Percentiles rank a stretch among this genome's conserved stretches.
phyloP scores from a whole-genome alignment of 345 rosid species.

The Gossypium herbaceum region DNA sequence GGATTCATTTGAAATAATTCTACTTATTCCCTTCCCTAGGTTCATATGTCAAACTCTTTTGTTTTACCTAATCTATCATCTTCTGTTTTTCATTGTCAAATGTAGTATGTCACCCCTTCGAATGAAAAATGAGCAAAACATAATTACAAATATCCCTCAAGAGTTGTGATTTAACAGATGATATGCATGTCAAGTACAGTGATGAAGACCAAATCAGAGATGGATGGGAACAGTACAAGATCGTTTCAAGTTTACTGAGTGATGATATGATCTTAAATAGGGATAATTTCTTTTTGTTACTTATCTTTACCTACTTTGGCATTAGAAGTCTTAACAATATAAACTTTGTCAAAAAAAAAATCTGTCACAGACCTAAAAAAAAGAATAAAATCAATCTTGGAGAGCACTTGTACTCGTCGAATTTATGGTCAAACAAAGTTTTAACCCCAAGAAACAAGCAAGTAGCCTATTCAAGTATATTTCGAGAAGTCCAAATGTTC shows the following conservation, averaged over 20 bases:
- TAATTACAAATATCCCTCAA: neutral
- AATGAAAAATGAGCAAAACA: neutral
- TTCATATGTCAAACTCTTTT: neutral
- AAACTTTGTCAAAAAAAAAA: no score
- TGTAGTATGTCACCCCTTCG: neutral
- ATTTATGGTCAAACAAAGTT: neutral
- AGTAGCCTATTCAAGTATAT: neutral
- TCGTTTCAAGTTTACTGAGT: neutral
- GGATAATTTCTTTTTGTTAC: neutral
- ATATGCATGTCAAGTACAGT: neutral
- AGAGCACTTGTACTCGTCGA: neutral
- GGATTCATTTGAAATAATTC: neutral
- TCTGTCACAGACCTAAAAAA: neutral
- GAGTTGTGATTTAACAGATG: neutral
- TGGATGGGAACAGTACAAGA: neutral
- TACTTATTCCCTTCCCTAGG: neutral
- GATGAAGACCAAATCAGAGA: neutral
- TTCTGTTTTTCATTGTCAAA: no score
- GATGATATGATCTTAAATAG: neutral
- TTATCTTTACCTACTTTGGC: neutral
- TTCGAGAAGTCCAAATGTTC: neutral
- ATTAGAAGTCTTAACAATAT: neutral
- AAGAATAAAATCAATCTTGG: neutral
- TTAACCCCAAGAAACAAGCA: neutral
- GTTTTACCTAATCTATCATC: neutral